Percentiles rank a stretch among this genome's conserved stretches.
phyloP scores from a whole-genome alignment of 1,139 yeast species.

The Komagataea norvegica region DNA sequence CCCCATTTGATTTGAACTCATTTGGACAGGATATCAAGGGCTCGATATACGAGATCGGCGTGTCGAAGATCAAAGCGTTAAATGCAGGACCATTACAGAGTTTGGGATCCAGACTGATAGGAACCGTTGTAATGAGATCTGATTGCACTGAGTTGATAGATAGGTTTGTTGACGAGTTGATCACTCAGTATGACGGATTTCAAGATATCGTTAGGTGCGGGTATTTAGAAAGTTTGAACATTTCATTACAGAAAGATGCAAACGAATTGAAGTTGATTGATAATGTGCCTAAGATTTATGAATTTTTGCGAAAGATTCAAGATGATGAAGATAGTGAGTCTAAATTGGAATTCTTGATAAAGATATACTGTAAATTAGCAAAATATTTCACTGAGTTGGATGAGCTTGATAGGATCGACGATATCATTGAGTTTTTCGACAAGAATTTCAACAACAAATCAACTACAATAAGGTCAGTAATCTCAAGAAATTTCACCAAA shows the following conservation, averaged over 20 bases:
- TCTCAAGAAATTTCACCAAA: conserved; percentile 32
- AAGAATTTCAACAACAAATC: conserved; percentile 30
- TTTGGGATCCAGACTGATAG: conserved; percentile 27
- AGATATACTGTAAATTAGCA: conserved; percentile 24
- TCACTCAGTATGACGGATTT: conserved; percentile 10
- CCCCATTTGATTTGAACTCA: conserved; percentile 60
- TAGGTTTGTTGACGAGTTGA: conserved; percentile 31
- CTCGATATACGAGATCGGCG: conserved; percentile 35
- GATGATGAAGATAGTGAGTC: conserved; percentile 13
- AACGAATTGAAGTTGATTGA: conserved; percentile 8
- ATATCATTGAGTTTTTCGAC: conserved; percentile 41
- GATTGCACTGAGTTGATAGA: conserved; percentile 15
- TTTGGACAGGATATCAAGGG: conserved; percentile 36
- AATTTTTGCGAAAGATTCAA: conserved; percentile 10
- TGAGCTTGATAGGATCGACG: conserved; percentile 37
- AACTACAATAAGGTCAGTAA: conserved; percentile 30
- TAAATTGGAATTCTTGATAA: conserved; percentile 25
- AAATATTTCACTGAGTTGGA: conserved; percentile 17
- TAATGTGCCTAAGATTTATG: conserved; percentile 5
- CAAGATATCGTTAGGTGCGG: conserved; percentile 14
- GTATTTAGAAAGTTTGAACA: conserved; percentile 17
- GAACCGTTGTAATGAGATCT: conserved; percentile 28
- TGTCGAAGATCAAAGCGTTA: conserved; percentile 33
- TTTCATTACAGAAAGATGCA: conserved; percentile 22
- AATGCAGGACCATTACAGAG: conserved; percentile 44